Evolutionary conservation across 2,329 filamentous ascomycete genomes (phyloP).

Genomic region (Aspergillus spinulosporus): DNA sequence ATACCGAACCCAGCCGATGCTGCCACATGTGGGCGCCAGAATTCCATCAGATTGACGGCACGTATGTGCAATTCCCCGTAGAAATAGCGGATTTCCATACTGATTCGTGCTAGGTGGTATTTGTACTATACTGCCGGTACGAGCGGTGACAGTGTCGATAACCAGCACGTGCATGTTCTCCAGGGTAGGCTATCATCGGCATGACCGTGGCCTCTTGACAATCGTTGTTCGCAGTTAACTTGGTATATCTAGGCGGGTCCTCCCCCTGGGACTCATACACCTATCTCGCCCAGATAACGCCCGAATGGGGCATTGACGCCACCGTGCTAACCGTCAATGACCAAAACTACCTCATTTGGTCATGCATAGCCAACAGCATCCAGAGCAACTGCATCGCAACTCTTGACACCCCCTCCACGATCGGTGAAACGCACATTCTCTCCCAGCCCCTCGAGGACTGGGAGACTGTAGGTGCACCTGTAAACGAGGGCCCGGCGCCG

Average conservation of each 20-base stretch:
- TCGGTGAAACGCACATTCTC: constrained; percentile 51
- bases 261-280: constrained; percentile 55
- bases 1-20: constrained; percentile 49
- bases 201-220: background rate
- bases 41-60: constrained; percentile 52
- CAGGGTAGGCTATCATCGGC: constrained; percentile 38
- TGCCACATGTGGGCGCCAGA: constrained; percentile 63
- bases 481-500: constrained; percentile 58
- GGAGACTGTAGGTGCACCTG: constrained; percentile 52
- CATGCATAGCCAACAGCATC: constrained; percentile 51
- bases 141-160: constrained; percentile 36
- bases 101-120: constrained; percentile 6
- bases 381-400: constrained; percentile 21
- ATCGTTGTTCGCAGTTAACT: background rate
- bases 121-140: constrained; percentile 11
- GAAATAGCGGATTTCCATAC: background rate
- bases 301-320: constrained; percentile 57
- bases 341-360: constrained; percentile 57
- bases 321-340: constrained; percentile 52
- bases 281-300: constrained; percentile 51
- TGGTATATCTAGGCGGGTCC: constrained; percentile 44
- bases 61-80: background rate
- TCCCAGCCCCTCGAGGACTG: constrained; percentile 54
- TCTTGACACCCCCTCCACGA: constrained; percentile 19
- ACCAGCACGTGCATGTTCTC: constrained; percentile 55